Evolutionary conservation across 2,329 filamentous ascomycete genomes (phyloP).

Genomic region (Ascochyta viciae-villosae): DNA sequence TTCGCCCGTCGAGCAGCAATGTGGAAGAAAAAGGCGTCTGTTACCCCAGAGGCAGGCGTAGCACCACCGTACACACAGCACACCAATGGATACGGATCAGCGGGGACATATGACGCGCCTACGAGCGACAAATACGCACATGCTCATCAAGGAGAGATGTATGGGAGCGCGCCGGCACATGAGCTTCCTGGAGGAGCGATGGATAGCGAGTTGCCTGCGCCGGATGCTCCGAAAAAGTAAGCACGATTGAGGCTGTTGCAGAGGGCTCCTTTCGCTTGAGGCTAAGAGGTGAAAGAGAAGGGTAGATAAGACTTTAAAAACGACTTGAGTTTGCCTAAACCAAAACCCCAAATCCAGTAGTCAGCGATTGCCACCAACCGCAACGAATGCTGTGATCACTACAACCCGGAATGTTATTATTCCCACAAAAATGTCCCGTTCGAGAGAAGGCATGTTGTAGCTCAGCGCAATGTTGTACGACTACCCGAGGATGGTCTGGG

Average conservation of each 20-base stretch:
- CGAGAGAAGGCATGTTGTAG: no score
- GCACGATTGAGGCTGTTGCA: no score
- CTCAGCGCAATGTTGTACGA: not conserved
- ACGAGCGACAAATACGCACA: not conserved
- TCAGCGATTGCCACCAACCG: no score
- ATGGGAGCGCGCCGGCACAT: not conserved
- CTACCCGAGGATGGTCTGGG: not conserved
- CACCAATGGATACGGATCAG: not conserved
- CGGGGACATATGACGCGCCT: not conserved
- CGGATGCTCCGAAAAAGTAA: not conserved
- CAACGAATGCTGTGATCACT: no score
- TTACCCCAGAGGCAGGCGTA: not conserved
- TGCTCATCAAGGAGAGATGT: not conserved
- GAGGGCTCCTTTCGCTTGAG: no score
- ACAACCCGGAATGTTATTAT: no score
- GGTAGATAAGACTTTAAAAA: no score
- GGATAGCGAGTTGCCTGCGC: not conserved
- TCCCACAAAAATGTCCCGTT: no score
- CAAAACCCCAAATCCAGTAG: no score
- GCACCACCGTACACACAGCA: not conserved
- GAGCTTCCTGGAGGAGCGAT: not conserved
- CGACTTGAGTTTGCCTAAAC: no score
- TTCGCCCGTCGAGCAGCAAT: not conserved
- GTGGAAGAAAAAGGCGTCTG: conserved; percentile 1
- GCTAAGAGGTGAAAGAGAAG: no score